Percentiles rank a stretch among this genome's conserved stretches.
These are phyloP conservation scores for Neopestalotiopsis sp. DNA, from an alignment of 2,329 filamentous ascomycete species.

Conservation along the genomic window DNA sequence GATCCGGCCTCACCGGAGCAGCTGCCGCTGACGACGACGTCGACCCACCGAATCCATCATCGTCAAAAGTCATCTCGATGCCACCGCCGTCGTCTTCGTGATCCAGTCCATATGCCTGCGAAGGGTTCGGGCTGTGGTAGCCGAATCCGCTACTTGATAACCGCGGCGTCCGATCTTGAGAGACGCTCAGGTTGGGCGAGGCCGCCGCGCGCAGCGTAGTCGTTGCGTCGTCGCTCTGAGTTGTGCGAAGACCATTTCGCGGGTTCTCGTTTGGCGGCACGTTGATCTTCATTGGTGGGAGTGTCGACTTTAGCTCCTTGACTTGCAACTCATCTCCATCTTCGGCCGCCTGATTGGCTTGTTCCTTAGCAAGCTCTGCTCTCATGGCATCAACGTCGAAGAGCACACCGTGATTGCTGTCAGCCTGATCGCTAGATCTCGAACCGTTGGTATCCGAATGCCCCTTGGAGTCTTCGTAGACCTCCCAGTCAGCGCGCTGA, in stretches of 20 bases:
- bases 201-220: conserved; percentile 30
- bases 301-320: conserved; percentile 83
- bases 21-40: conserved; percentile 32
- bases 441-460: conserved; percentile 28
- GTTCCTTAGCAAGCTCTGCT: conserved; percentile 78
- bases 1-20: conserved; percentile 43
- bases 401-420: conserved; percentile 70
- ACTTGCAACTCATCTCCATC: conserved; percentile 58
- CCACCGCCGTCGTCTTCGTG: conserved; percentile 56
- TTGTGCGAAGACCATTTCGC: conserved; percentile 46
- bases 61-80: conserved; percentile 77
- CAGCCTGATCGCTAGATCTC: conserved; percentile 52
- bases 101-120: conserved; percentile 15
- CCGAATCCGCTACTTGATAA: conserved; percentile 29
- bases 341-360: conserved; percentile 49
- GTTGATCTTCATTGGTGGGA: conserved; percentile 88
- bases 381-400: conserved; percentile 97
- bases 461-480: conserved; percentile 76
- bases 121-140: conserved; percentile 20
- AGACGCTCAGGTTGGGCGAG: conserved; percentile 29
- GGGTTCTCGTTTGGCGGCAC: conserved; percentile 44
- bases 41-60: conserved; percentile 52
- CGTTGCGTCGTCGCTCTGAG: conserved; percentile 51
- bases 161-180: conserved; percentile 35
- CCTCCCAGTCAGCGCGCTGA: conserved; percentile 90